phyloP scores from a whole-genome alignment of 805 yeast genomes.

The Kuraishia borneana region DNA sequence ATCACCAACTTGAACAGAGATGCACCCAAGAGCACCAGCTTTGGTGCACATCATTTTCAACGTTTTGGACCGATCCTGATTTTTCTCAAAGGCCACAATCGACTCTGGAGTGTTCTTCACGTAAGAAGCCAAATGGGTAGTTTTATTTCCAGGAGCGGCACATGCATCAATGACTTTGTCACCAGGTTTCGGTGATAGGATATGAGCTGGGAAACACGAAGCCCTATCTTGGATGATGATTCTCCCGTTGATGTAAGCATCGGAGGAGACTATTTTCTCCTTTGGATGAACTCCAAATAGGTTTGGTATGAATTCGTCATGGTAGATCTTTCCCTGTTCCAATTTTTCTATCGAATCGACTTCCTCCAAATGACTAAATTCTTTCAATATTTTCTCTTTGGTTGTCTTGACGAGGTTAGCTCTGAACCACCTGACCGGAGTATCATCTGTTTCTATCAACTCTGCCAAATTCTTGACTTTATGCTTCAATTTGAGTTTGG shows the following conservation, averaged over 20 bases:
- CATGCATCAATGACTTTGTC: conserved; percentile 79
- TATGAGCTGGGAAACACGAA: conserved; percentile 90
- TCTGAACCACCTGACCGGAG: conserved; percentile 77
- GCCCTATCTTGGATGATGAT: conserved; percentile 93
- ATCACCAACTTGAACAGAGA: conserved; percentile 37
- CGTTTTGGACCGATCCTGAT: conserved; percentile 56
- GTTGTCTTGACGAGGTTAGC: conserved; percentile 52
- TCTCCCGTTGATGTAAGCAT: conserved; percentile 62
- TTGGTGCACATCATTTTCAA: conserved; percentile 66
- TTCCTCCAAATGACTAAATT: conserved; percentile 31
- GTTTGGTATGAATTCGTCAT: conserved; percentile 64
- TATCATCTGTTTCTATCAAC: conserved; percentile 42
- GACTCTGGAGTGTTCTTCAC: conserved; percentile 28
- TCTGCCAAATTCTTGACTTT: conserved; percentile 49
- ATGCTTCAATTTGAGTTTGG: conserved; percentile 62
- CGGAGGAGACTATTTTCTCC: conserved; percentile 57
- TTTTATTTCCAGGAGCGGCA: conserved; percentile 98
- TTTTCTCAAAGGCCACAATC: conserved; percentile 83
- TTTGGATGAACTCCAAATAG: conserved; percentile 76
- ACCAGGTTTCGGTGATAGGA: conserved; percentile 51
- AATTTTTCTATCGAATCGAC: conserved; percentile 33
- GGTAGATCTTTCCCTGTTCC: conserved; percentile 48
- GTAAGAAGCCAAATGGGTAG: conserved; percentile 79
- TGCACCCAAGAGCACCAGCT: conserved; percentile 52
- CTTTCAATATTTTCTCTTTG: conserved; percentile 23